These are phyloP conservation scores for Ceratobasidium sp. DNA, from an alignment of 1,284 basidiomycete genomes.

Conservation along the genomic window DNA sequence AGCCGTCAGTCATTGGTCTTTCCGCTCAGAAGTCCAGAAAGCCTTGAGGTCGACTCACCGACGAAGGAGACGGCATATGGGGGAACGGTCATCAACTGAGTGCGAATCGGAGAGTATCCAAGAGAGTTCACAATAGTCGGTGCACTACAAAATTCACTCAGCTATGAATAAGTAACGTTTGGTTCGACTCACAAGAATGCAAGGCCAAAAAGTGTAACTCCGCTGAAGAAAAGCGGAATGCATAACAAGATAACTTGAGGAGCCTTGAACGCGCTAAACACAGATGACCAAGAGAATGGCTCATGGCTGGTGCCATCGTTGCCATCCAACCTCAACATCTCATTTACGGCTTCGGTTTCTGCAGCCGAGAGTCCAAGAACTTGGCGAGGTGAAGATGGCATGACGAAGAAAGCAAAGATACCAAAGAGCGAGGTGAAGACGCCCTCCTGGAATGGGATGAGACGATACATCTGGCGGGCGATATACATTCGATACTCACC, in stretches of 20 bases:
- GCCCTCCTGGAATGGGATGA: conserved; percentile 43
- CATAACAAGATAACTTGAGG: conserved; percentile 32
- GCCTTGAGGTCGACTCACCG: background rate
- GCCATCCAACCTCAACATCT: conserved; percentile 31
- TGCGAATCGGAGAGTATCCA: conserved; percentile 38
- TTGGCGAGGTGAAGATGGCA: conserved; percentile 36
- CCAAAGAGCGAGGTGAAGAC: conserved; percentile 31
- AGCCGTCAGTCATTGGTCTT: background rate
- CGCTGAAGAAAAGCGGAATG: conserved; percentile 37
- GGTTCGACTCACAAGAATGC: conserved; percentile 35
- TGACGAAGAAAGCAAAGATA: conserved; percentile 29
- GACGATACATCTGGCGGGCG: conserved; percentile 42
- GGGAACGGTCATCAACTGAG: conserved; percentile 45
- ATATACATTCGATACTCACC: conserved; percentile 43
- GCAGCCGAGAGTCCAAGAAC: conserved; percentile 18
- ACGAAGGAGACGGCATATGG: conserved; percentile 46
- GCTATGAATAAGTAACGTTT: background rate
- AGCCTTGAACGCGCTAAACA: conserved; percentile 30
- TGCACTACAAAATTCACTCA: background rate
- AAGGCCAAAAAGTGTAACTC: conserved; percentile 34
- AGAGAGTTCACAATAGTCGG: conserved; percentile 28
- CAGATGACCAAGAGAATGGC: conserved; percentile 23
- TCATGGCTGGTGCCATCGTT: conserved; percentile 28
- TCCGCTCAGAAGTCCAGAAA: background rate
- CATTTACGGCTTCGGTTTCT: conserved; percentile 29